Percentiles rank a stretch among this genome's conserved stretches.
Evolutionary conservation across 164 flowering plant species (phyloP).

Genomic region (Umbellularia californica): DNA sequence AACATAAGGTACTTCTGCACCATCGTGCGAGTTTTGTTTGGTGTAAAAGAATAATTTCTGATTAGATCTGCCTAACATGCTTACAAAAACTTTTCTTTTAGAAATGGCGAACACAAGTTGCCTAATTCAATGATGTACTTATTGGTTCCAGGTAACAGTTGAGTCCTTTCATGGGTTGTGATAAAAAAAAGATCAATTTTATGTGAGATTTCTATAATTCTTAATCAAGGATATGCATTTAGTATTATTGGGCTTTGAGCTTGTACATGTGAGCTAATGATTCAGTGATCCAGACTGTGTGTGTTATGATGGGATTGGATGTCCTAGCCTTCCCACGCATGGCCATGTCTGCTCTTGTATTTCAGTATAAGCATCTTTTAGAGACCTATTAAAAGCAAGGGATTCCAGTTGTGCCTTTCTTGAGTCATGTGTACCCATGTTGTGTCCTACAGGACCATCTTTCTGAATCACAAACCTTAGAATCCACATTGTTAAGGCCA

Average conservation of each 20-base stretch:
- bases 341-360: background rate
- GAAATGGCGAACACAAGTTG: slow-evolving; percentile 88
- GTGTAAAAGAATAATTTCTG: slow-evolving; percentile 1
- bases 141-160: slow-evolving; percentile 76
- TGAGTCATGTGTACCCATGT: background rate
- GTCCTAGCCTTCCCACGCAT: background rate
- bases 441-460: background rate
- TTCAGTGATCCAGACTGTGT: background rate
- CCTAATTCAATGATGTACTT: slow-evolving; percentile 81
- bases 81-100: slow-evolving; percentile 25
- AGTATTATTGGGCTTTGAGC: background rate
- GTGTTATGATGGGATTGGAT: background rate
- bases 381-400: background rate
- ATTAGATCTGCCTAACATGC: slow-evolving; percentile 7
- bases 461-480: background rate
- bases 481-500: background rate
- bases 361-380: background rate
- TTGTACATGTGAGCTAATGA: background rate
- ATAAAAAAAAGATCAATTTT: background rate
- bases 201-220: background rate
- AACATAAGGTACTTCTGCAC: slow-evolving; percentile 46
- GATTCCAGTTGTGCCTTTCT: background rate
- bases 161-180: background rate
- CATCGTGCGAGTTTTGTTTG: background rate
- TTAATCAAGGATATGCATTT: background rate